Percentiles rank a stretch among this genome's conserved stretches.
These are phyloP conservation scores for Sphagnum tenellum DNA, from an alignment of 225 moss, liverwort and hornwort genomes.

Conservation along the genomic window DNA sequence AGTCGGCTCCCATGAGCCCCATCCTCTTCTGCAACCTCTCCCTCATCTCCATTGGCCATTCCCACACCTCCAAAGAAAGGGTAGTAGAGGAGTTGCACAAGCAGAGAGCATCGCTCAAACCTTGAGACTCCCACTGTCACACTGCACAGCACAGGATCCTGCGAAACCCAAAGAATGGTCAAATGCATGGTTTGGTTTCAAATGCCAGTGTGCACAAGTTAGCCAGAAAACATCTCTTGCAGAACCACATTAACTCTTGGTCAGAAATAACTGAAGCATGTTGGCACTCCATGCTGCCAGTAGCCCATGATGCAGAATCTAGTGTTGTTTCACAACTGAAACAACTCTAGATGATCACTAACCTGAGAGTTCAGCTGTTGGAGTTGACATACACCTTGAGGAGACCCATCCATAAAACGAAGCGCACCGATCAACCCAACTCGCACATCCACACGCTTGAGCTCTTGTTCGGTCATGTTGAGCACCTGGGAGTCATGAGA, in stretches of 20 bases:
- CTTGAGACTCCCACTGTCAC: slow-evolving; percentile 90
- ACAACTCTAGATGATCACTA: neutral
- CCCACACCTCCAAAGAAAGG: slow-evolving; percentile 83
- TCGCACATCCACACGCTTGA: slow-evolving; percentile 82
- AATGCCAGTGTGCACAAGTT: too few species aligned
- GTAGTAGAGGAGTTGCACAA: slow-evolving; percentile 85
- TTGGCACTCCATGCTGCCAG: too few species aligned
- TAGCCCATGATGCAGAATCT: too few species aligned
- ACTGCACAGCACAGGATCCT: slow-evolving; percentile 81
- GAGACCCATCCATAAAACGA: slow-evolving; percentile 91
- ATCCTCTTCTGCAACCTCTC: slow-evolving; percentile 62
- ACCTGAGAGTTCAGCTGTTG: slow-evolving; percentile 90
- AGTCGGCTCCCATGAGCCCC: slow-evolving; percentile 53
- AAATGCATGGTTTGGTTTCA: too few species aligned
- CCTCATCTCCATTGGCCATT: slow-evolving; percentile 53
- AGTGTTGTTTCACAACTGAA: too few species aligned
- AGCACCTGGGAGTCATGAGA: slow-evolving; percentile 44
- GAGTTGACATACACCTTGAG: slow-evolving; percentile 95
- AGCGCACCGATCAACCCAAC: slow-evolving; percentile 83
- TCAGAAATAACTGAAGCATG: too few species aligned
- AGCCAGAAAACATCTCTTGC: too few species aligned
- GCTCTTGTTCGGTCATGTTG: slow-evolving; percentile 97
- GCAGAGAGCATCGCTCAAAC: slow-evolving; percentile 89
- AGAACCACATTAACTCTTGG: too few species aligned
- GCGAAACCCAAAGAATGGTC: slow-evolving; percentile 2